Conservation (phyloP, 768 basidiomycete genomes). For the Harrya chromipes region DNA sequence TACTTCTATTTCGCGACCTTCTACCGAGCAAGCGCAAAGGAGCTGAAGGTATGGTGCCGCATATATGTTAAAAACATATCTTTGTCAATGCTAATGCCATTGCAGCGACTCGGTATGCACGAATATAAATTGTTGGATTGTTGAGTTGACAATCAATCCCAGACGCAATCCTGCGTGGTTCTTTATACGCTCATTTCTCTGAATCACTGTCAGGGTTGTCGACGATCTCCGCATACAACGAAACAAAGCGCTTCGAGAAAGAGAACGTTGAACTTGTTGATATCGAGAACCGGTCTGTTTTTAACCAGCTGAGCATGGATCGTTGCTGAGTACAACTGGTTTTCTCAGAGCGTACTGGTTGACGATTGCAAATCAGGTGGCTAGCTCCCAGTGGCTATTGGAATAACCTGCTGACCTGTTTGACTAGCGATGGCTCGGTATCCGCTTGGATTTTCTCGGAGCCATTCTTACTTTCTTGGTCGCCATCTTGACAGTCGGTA, state of each 20-base stretch:
- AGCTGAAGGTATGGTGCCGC: slow-evolving; percentile 65
- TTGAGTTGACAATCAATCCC: not conserved
- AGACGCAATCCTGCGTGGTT: slow-evolving; percentile 85
- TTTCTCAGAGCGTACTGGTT: slow-evolving; percentile 53
- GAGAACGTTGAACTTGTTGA: slow-evolving; percentile 79
- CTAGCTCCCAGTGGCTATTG: not conserved
- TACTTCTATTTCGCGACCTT: slow-evolving; percentile 76
- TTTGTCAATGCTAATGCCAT: not conserved
- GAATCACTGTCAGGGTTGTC: slow-evolving; percentile 85
- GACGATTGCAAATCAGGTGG: slow-evolving; percentile 76
- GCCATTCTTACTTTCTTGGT: slow-evolving; percentile 69
- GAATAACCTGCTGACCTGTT: not conserved
- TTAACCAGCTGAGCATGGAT: not conserved
- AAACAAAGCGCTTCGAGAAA: slow-evolving; percentile 64
- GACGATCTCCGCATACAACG: slow-evolving; percentile 87
- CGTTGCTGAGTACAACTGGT: not conserved
- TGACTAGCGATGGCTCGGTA: slow-evolving; percentile 74
- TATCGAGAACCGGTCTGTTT: slow-evolving; percentile 71
- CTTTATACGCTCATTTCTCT: slow-evolving; percentile 89
- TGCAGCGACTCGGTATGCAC: slow-evolving; percentile 51
- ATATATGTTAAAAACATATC: too few relatives aligned
- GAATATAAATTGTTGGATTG: not conserved
- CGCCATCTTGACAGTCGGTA: slow-evolving; percentile 72
- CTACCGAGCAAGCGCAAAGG: slow-evolving; percentile 83
- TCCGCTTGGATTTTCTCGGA: slow-evolving; percentile 87